Base-by-base conservation (phyloP, 192 early-diverging fungal species). In the Umbelopsis vinacea region DNA sequence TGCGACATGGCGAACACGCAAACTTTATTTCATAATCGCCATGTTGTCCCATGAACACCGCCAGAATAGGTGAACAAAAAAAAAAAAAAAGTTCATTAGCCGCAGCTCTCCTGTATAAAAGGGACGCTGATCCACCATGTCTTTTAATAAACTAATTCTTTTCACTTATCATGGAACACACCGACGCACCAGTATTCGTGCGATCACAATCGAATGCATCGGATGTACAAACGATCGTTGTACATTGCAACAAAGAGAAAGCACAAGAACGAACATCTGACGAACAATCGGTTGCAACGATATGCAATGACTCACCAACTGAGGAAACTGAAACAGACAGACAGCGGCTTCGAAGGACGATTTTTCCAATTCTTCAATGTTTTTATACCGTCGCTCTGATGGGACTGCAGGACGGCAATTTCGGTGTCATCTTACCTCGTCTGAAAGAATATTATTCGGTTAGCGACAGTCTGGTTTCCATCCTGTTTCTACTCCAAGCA, bases 391-490 rank as follows among this genome's bases (percentile, higher is more conserved):
- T 63, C 7, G 0, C 57, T 17, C 29, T 71, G 2, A 63, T 71
- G 47, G 75, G 75, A 38, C 43, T 76, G 8, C 75, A 79, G 26
- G 78, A 79, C 46, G 78, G 78, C 38, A 67, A 43, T 22, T 66
- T 79, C 46, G 78, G 74, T n/a, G 54, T 75, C 21, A 72, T 79
- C 8, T 71, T 79, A 33, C 73, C 78, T 24, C 54, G 52, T 9
- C 57, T 79, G 47, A 74, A 71, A 52, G 33, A 52, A 10, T 72
- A 71, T n/a, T 79, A 79, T 72, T 66, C 21, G 57, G 35, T 79
- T 38, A 45, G 69, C n/a, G 66, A 79, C 33, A 53, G 69, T 8
- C 46, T 70, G 35, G 47, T 79, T 8, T 75, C 78, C 6, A 14
- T 75, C 29, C 57, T 79, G 26, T 75, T 79, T 38, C 33, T 79